phyloP scores from a whole-genome alignment of 2,329 filamentous ascomycete species.

The Hymenoscyphus fructigenus region DNA sequence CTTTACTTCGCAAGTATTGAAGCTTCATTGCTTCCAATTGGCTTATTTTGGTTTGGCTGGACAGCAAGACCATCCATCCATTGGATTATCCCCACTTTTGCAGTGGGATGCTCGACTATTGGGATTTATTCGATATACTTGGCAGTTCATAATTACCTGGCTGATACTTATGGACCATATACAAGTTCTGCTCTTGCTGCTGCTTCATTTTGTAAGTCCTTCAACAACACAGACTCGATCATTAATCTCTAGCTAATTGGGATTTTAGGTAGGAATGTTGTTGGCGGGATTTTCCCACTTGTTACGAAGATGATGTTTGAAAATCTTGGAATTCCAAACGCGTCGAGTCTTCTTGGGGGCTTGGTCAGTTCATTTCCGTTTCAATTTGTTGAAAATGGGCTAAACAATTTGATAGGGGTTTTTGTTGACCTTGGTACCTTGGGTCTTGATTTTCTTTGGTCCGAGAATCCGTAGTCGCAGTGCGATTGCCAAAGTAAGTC shows the following conservation, averaged over 20 bases:
- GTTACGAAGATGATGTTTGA: constrained; percentile 72
- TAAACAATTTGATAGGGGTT: no score
- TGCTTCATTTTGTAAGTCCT: constrained; percentile 84
- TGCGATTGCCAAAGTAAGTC: constrained; percentile 58
- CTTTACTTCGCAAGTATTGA: constrained; percentile 83
- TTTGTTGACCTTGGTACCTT: constrained; percentile 77
- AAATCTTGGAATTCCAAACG: constrained; percentile 67
- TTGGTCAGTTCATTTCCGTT: no score
- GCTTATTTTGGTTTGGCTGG: constrained; percentile 72
- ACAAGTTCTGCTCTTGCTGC: constrained; percentile 84
- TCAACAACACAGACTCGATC: no score
- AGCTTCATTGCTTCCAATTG: constrained; percentile 71
- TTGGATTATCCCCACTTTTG: constrained; percentile 72
- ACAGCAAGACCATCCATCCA: constrained; percentile 60
- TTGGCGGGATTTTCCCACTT: constrained; percentile 79
- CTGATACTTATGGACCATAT: constrained; percentile 82
- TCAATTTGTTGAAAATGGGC: no score
- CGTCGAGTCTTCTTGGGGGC: constrained; percentile 73
- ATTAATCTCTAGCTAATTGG: no score
- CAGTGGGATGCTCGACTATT: constrained; percentile 73
- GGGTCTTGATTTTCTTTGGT: constrained; percentile 79
- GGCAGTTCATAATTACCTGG: constrained; percentile 89
- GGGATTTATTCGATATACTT: constrained; percentile 86
- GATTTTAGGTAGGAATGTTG: constrained; percentile 77
- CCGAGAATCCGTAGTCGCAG: constrained; percentile 72